Percentiles rank a stretch among this genome's conserved stretches.
phyloP scores from a whole-genome alignment of 768 basidiomycete species.

The Leccinum barrowsii region DNA sequence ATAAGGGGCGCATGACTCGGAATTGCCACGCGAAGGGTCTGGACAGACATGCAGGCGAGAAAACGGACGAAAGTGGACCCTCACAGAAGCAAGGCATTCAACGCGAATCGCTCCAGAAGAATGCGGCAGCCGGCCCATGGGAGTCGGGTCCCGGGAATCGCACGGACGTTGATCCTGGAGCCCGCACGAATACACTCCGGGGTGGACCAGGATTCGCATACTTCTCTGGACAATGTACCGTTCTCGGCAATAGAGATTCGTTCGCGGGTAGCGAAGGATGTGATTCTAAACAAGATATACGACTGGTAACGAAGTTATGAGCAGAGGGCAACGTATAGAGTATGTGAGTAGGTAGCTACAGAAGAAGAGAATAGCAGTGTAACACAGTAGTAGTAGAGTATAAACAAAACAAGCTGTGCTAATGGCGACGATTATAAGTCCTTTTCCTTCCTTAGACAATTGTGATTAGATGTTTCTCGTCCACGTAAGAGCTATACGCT shows the following conservation, averaged over 20 bases:
- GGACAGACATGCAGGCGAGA: neutral
- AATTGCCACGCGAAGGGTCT: neutral
- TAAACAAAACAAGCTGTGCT: constrained; percentile 4
- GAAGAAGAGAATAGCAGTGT: constrained; percentile 2
- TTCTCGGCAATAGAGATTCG: neutral
- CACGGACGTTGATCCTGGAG: constrained; percentile 2
- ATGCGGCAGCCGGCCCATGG: neutral
- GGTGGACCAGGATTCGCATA: constrained; percentile 3
- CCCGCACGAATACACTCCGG: neutral
- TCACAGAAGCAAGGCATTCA: constrained; percentile 1
- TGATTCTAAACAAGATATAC: neutral
- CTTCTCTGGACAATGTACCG: neutral
- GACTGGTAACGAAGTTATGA: constrained; percentile 3
- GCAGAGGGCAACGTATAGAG: constrained; percentile 4
- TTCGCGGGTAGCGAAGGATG: neutral
- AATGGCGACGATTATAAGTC: constrained; percentile 12
- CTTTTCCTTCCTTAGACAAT: constrained; percentile 17
- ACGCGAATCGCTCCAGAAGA: constrained; percentile 3
- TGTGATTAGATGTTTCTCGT: constrained; percentile 18
- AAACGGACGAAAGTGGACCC: neutral
- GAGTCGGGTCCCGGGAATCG: neutral
- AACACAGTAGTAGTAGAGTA: neutral
- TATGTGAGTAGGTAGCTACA: constrained; percentile 17
- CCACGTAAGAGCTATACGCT: neutral
- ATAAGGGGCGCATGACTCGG: neutral